Percentiles rank a stretch among this genome's conserved stretches.
These are phyloP conservation scores for Pseudocercospora fuligena DNA, from an alignment of 2,329 filamentous ascomycete genomes.

Conservation along the genomic window DNA sequence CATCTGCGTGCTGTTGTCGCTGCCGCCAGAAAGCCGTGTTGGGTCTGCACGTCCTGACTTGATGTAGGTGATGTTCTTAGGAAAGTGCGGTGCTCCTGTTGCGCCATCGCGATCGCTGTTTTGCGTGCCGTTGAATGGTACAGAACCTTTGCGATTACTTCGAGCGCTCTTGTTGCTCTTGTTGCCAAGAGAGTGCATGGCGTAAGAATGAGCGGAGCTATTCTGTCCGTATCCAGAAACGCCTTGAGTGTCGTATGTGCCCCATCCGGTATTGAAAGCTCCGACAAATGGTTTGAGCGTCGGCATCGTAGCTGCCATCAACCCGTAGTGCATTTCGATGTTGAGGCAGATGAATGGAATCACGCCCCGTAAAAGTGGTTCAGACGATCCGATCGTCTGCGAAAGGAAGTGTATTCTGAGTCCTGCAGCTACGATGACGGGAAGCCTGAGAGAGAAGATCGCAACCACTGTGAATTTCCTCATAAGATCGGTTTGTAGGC, in stretches of 20 bases:
- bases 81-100: conserved; percentile 10
- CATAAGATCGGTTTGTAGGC: conserved; percentile 26
- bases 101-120: conserved; percentile 12
- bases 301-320: conserved; percentile 34
- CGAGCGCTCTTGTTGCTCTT: conserved; percentile 17
- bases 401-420: conserved; percentile 26
- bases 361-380: conserved; percentile 28
- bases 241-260: conserved; percentile 29
- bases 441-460: conserved; percentile 31
- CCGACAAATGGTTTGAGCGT: conserved; percentile 33
- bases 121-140: conserved; percentile 10
- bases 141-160: conserved; percentile 8
- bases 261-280: conserved; percentile 34
- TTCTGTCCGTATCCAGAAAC: conserved; percentile 27
- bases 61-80: conserved; percentile 28
- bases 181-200: conserved; percentile 23
- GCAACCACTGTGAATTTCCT: conserved; percentile 29
- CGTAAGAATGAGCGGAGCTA: conserved; percentile 26
- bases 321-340: conserved; percentile 33
- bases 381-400: conserved; percentile 17
- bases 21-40: conserved; percentile 18
- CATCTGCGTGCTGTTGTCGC: conserved; percentile 29
- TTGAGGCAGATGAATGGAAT: conserved; percentile 32
- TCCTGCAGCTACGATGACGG: conserved; percentile 28
- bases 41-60: conserved; percentile 4